A percentile compares a stretch with the other conserved stretches of the same genome.
Evolutionary conservation across 1,284 basidiomycete species (phyloP).

Genomic region (Chalciporus sp.): DNA sequence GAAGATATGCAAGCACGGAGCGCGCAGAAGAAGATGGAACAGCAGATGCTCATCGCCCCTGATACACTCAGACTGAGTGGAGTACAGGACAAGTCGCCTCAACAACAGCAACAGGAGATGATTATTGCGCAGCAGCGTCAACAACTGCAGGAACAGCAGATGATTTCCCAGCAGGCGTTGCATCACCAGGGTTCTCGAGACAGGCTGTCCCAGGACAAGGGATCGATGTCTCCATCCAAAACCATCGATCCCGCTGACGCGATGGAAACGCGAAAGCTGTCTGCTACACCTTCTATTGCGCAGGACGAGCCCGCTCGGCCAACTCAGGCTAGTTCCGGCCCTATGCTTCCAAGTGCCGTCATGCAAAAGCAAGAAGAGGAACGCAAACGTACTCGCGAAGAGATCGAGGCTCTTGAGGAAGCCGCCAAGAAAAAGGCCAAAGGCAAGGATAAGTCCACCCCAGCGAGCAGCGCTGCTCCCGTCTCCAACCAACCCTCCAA

Average conservation of each 20-base stretch:
- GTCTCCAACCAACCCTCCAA: slow-evolving; percentile 33
- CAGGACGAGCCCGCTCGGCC: slow-evolving; percentile 46
- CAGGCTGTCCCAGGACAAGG: slow-evolving; percentile 22
- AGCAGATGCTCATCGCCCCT: slow-evolving; percentile 22
- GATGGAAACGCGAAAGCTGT: slow-evolving; percentile 72
- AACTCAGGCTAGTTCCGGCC: slow-evolving; percentile 32
- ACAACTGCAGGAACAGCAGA: slow-evolving; percentile 32
- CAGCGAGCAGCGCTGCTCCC: slow-evolving; percentile 42
- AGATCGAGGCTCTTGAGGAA: slow-evolving; percentile 59
- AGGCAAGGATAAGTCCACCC: slow-evolving; percentile 31
- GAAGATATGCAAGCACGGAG: slow-evolving; percentile 47
- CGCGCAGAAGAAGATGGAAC: slow-evolving; percentile 27
- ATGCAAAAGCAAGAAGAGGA: slow-evolving; percentile 59
- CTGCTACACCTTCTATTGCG: slow-evolving; percentile 76
- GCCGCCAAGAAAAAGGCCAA: slow-evolving; percentile 56
- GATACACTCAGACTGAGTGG: slow-evolving; percentile 20
- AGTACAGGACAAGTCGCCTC: slow-evolving; percentile 19
- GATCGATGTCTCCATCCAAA: slow-evolving; percentile 26
- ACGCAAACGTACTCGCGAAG: slow-evolving; percentile 60
- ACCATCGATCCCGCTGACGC: slow-evolving; percentile 56
- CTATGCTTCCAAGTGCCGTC: slow-evolving; percentile 47
- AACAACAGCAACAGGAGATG: slow-evolving; percentile 30
- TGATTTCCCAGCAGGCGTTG: slow-evolving; percentile 33
- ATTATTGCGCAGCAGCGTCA: slow-evolving; percentile 34
- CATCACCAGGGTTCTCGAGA: slow-evolving; percentile 32